phyloP scores from a whole-genome alignment of 1,284 basidiomycete genomes.

The Ceratobasidium theobromae region DNA sequence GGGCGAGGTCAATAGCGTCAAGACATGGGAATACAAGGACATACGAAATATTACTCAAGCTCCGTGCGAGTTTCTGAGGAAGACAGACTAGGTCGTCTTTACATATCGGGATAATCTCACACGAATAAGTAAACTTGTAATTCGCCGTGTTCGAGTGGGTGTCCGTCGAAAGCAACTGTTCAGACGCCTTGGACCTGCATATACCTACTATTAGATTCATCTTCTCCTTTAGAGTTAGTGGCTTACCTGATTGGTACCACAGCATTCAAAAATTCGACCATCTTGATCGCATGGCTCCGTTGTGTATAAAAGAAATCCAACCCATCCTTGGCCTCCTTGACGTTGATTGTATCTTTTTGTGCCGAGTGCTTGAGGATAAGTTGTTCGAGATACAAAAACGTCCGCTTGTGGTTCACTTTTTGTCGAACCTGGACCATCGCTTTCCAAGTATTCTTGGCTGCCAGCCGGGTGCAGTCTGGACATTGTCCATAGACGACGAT shows the following conservation, averaged over 20 bases:
- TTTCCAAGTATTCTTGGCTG: slow-evolving; percentile 99
- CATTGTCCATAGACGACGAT: slow-evolving; percentile 96
- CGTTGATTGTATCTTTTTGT: slow-evolving; percentile 92
- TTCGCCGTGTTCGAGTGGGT: slow-evolving; percentile 91
- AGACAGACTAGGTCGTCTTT: slow-evolving; percentile 97
- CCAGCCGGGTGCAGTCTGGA: slow-evolving; percentile 88
- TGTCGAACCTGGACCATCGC: slow-evolving; percentile 96
- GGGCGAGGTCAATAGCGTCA: background rate
- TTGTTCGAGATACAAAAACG: slow-evolving; percentile 97
- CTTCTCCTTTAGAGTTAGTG: background rate
- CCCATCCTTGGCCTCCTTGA: slow-evolving; percentile 92
- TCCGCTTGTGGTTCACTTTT: slow-evolving; percentile 96
- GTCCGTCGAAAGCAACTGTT: slow-evolving; percentile 91
- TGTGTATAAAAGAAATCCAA: slow-evolving; percentile 96
- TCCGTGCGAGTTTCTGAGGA: slow-evolving; percentile 77
- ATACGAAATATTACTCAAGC: slow-evolving; percentile 79
- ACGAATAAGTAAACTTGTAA: slow-evolving; percentile 97
- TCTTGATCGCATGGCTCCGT: slow-evolving; percentile 90
- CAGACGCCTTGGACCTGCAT: slow-evolving; percentile 81
- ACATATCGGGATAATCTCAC: slow-evolving; percentile 95
- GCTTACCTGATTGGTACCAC: slow-evolving; percentile 85
- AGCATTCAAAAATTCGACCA: slow-evolving; percentile 91
- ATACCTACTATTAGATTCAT: background rate
- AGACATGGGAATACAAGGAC: slow-evolving; percentile 29
- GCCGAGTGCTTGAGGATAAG: slow-evolving; percentile 96